These are phyloP conservation scores for Saksenaea oblongispora DNA, from an alignment of 371 early-diverging fungal genomes.

Conservation along the genomic window DNA sequence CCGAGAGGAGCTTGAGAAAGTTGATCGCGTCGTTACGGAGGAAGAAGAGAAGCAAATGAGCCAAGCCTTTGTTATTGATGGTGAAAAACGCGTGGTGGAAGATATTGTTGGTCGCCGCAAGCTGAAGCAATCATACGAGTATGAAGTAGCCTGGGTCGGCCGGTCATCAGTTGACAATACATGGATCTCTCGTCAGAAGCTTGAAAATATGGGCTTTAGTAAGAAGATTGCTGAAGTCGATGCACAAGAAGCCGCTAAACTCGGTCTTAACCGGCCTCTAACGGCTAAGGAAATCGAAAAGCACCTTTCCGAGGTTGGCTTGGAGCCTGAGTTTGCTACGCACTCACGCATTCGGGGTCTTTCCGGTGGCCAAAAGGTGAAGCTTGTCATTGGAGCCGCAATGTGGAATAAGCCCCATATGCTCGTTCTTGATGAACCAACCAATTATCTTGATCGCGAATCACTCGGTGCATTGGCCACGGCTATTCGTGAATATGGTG, in stretches of 20 bases:
- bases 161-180: constrained; percentile 58
- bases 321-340: constrained; percentile 71
- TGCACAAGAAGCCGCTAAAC: constrained; percentile 62
- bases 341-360: constrained; percentile 83
- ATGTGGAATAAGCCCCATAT: constrained; percentile 86
- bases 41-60: constrained; percentile 66
- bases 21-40: constrained; percentile 56
- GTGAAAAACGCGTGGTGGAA: constrained; percentile 62
- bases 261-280: constrained; percentile 61
- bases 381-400: constrained; percentile 81
- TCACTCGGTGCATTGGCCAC: constrained; percentile 70
- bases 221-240: constrained; percentile 66
- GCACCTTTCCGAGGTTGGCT: constrained; percentile 67
- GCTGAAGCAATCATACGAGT: constrained; percentile 66
- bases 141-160: constrained; percentile 63
- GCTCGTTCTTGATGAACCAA: constrained; percentile 87
- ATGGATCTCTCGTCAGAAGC: constrained; percentile 71
- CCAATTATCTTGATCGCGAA: constrained; percentile 79
- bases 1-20: constrained; percentile 64
- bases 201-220: constrained; percentile 66
- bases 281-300: constrained; percentile 66
- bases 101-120: constrained; percentile 64
- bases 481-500: constrained; percentile 66
- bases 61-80: constrained; percentile 60
- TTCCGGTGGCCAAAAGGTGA: constrained; percentile 89